Base-by-base conservation (phyloP, 2,329 filamentous ascomycete genomes). In the Lecanicillium sp. region DNA sequence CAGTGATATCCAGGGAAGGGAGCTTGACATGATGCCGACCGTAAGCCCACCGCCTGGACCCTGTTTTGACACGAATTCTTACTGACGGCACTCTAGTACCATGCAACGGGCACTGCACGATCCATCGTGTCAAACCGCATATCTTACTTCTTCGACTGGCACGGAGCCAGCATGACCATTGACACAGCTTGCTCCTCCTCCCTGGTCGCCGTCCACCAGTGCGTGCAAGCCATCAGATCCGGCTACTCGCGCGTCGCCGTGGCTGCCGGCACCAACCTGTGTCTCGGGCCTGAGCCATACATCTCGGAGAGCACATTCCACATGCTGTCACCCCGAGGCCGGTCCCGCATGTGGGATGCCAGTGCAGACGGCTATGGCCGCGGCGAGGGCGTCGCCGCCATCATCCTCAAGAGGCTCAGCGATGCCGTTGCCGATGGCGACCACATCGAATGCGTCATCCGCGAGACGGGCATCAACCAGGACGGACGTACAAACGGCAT, bases 321-420 rank as follows among this genome's bases (percentile, higher is more conserved):
- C 21, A 65, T 71, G 61, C 54, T 73, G 3, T 68, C 65, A 3
- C 58, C 65, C 0, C 61, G 52, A 0, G 62, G 64, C 6, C 52
- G 57, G 6, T 65, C 56, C 41, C 56, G 58, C 4, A 69, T 67
- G 60, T 74, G 66, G 61, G 68, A 72, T 51, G 60, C 56, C 1
- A 57, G 56, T 2, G 77, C 72, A 0, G 61, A 77, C 53, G 76
- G 74, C 2, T 78, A 77, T 53, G 73, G 64, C 4, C 65, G 75
- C 0, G 76, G 74, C 4, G 77, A 80, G 39, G 77, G 74, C 1
- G 55, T 74, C 5, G 70, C 66, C 0, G 59, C 64, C 0, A 53
- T 79, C 0, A 56, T 77, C 0, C 49, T 80, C 5, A 80, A 79
- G 54, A 57, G 54, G 2, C 58, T 78, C 3, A 62, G 54, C 12